Evolutionary conservation across 2,329 filamentous ascomycete species (phyloP).

Genomic region (Kalmusia sp.): DNA sequence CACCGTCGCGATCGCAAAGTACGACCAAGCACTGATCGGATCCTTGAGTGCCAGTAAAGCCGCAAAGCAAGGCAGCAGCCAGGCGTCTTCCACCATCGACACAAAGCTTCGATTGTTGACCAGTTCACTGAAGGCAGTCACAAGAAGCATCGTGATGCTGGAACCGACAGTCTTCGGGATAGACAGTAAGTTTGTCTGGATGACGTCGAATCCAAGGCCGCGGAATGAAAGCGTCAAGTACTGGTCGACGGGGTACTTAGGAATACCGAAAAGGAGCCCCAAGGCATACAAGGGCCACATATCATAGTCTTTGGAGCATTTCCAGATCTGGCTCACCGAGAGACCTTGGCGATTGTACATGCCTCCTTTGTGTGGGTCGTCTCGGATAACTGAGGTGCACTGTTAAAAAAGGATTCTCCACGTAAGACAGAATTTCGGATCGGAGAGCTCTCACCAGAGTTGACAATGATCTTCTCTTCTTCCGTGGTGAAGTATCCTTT

Average conservation of each 20-base stretch:
- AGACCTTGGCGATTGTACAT: constrained; percentile 66
- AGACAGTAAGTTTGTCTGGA: constrained; percentile 67
- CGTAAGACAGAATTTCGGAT: too few relatives aligned
- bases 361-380: constrained; percentile 60
- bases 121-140: constrained; percentile 17
- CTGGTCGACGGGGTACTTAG: constrained; percentile 5
- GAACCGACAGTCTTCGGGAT: constrained; percentile 50
- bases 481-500: constrained; percentile 69
- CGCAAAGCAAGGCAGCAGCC: constrained; percentile 18
- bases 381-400: constrained; percentile 53
- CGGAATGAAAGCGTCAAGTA: constrained; percentile 55
- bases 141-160: constrained; percentile 18
- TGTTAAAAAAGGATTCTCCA: neutral
- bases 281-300: constrained; percentile 32
- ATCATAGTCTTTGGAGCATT: constrained; percentile 29
- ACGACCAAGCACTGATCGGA: constrained; percentile 51
- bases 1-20: constrained; percentile 57
- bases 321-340: constrained; percentile 18
- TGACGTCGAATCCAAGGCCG: constrained; percentile 65
- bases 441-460: constrained; percentile 41
- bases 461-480: constrained; percentile 71
- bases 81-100: constrained; percentile 18
- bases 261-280: constrained; percentile 21
- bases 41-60: constrained; percentile 14
- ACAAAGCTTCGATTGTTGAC: constrained; percentile 19